phyloP scores from a whole-genome alignment of 257 asterid genomes.

The Euphrasia confusa region DNA sequence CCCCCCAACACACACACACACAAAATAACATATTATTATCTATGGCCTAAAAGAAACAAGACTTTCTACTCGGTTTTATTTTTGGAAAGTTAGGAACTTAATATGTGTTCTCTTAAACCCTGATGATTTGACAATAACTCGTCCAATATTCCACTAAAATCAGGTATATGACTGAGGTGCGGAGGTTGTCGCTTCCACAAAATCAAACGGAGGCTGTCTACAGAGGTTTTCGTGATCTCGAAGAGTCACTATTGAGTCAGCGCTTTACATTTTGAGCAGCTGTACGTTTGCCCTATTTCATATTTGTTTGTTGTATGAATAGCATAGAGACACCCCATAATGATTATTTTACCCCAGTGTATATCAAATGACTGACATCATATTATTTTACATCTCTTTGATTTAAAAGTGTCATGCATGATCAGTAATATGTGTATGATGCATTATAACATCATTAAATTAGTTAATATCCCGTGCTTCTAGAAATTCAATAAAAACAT shows the following conservation, averaged over 20 bases:
- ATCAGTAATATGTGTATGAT: too few relatives aligned
- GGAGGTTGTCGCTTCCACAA: slow-evolving; percentile 75
- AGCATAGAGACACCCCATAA: not conserved
- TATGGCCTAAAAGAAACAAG: too few relatives aligned
- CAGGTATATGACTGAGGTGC: slow-evolving; percentile 93
- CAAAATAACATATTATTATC: too few relatives aligned
- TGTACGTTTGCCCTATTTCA: slow-evolving; percentile 28
- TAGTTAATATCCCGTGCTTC: too few relatives aligned
- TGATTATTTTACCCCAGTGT: slow-evolving; percentile 24
- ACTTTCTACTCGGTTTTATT: too few relatives aligned
- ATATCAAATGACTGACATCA: slow-evolving; percentile 10
- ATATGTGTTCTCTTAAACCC: not conserved
- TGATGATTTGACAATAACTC: not conserved
- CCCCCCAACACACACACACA: too few relatives aligned
- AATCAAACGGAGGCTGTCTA: slow-evolving; percentile 75
- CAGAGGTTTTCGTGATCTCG: slow-evolving; percentile 80
- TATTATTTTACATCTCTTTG: slow-evolving; percentile 17
- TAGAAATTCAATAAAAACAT: too few relatives aligned
- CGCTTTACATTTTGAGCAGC: slow-evolving; percentile 47
- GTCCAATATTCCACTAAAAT: slow-evolving; percentile 6
- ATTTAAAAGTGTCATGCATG: slow-evolving; percentile 6
- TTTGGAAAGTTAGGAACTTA: slow-evolving; percentile 1
- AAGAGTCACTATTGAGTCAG: slow-evolving; percentile 62
- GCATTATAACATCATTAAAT: not conserved
- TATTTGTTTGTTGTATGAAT: slow-evolving; percentile 26